Base-by-base conservation (phyloP, 176 grass and related monocot species). In the Musa itinerans region DNA sequence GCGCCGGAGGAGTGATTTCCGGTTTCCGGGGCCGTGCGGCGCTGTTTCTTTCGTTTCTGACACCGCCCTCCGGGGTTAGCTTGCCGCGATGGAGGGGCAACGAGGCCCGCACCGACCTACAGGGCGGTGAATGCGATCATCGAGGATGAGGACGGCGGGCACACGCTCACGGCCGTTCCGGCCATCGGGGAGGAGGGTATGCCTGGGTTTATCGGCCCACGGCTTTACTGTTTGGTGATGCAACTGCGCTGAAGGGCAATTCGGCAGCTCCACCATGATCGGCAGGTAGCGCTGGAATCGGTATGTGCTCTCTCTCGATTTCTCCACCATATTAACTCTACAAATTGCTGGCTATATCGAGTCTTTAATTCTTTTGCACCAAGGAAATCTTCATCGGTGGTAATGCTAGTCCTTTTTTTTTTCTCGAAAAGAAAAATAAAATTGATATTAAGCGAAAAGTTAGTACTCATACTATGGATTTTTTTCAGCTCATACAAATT, bases 171-270 rank as follows among this genome's bases (percentile, higher is more conserved):
- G 9, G 78, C 85, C 9, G 80, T 96, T 73, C 83, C 89, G 4
- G 76, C 89, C 10, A 80, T 88, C 4, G 69, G 26, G 26, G 26
- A 27, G 26, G 89, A 92, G n/a, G 87, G 89, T 53, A 55, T 77
- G 64, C 75, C 87, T 10, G 92, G 85, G 3, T 84, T 84, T 65
- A 53, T 83, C 11, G 89, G 89, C 55, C 85, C 81, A 24, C 79
- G 87, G 9, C 63, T 96, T 7, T 92, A 26, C 85, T 90, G 20
- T 96, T 92, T 3, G 92, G 89, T 3, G 92, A 89, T 1, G 92
- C 92, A 57, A 96, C 92, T 25, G 89, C 92, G 7, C 89, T 96
- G 1, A 89, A 96, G 85, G 89, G 89, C 61, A 88, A 85, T 64
- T 87, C 89, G 0, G 86, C 89, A 7, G 72, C 87, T 11, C 80